Evolutionary conservation across 2,329 filamentous ascomycete species (phyloP), one percentile per base, ranked within the genome.

Genomic region (Pseudocercospora macadamiae): DNA sequence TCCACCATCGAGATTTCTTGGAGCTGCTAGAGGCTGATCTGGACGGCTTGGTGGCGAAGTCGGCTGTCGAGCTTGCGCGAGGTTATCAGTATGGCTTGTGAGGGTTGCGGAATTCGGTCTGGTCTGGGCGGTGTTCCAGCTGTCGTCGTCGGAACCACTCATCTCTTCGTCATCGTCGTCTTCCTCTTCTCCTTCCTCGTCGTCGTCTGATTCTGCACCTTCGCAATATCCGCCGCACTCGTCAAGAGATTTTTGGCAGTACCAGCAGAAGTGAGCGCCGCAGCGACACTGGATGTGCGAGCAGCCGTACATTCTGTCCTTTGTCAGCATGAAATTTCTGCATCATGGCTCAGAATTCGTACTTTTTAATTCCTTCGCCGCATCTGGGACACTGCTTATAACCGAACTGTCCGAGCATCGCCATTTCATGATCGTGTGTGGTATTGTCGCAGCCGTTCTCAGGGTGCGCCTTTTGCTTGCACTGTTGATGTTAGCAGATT

Each of bases 301-400:
- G 63, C 81, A 83, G 5, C 81, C 81, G 58, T 65, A 78, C 75
- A 82, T 80, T n/a, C n/a, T n/a, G n/a, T n/a, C n/a, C n/a, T n/a
- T n/a, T n/a, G n/a, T n/a, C n/a, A n/a, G n/a, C n/a, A n/a, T n/a
- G n/a, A n/a, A n/a, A n/a, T n/a, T n/a, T n/a, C n/a, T n/a, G n/a
- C n/a, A n/a, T n/a, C n/a, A n/a, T n/a, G n/a, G n/a, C n/a, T n/a
- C n/a, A n/a, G n/a, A n/a, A n/a, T n/a, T n/a, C n/a, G n/a, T n/a
- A n/a, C 54, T 75, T 74, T 61, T 75, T 74, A 14, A 83, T 68
- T 7, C 76, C 80, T n/a, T 77, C 71, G 1, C 74, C 71, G 60
- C 81, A 83, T 54, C 77, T 77, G 0, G 81, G 81, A 55, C 81
- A 83, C 7, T 74, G 71, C 66, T 81, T 83, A 66, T 81, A 79